These are phyloP conservation scores for Epichloe typhina DNA, from an alignment of 2,329 filamentous ascomycete genomes.

Conservation along the genomic window DNA sequence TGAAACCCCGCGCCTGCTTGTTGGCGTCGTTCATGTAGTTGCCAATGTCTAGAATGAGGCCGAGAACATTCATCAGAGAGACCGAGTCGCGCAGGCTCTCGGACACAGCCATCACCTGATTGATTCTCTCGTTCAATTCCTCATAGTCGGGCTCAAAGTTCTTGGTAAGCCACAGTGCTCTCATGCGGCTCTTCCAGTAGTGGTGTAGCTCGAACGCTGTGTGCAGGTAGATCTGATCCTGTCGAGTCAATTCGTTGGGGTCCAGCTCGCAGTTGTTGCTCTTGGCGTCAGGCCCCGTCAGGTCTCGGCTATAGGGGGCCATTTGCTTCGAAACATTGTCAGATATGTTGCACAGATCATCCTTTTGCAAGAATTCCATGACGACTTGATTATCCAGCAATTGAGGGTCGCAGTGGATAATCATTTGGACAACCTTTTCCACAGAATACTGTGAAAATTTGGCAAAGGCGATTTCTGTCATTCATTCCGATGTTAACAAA, in stretches of 20 bases:
- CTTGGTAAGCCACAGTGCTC: constrained; percentile 72
- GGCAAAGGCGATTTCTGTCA: constrained; percentile 68
- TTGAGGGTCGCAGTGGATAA: constrained; percentile 87
- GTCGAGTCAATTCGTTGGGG: constrained; percentile 74
- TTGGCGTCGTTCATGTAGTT: constrained; percentile 99
- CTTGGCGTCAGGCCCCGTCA: constrained; percentile 76
- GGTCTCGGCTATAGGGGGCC: constrained; percentile 92
- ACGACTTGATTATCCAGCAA: constrained; percentile 82
- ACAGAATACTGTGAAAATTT: constrained; percentile 80
- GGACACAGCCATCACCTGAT: constrained; percentile 73
- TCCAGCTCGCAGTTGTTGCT: constrained; percentile 73
- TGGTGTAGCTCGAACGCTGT: constrained; percentile 91
- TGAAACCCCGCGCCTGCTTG: constrained; percentile 96
- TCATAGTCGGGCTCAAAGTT: constrained; percentile 84
- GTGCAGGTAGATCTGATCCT: constrained; percentile 90
- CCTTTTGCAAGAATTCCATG: constrained; percentile 91
- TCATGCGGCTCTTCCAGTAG: constrained; percentile 97
- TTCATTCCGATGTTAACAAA: background rate
- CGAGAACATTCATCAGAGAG: constrained; percentile 88
- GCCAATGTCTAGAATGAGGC: constrained; percentile 91
- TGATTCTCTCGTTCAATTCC: constrained; percentile 73
- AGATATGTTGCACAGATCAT: constrained; percentile 82
- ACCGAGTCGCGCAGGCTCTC: constrained; percentile 86
- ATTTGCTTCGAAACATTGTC: constrained; percentile 85
- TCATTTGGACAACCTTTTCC: constrained; percentile 79